Percentiles rank a stretch among this genome's conserved stretches.
Conservation (phyloP, 2,329 filamentous ascomycete species). For the Fonsecaea nubica region DNA sequence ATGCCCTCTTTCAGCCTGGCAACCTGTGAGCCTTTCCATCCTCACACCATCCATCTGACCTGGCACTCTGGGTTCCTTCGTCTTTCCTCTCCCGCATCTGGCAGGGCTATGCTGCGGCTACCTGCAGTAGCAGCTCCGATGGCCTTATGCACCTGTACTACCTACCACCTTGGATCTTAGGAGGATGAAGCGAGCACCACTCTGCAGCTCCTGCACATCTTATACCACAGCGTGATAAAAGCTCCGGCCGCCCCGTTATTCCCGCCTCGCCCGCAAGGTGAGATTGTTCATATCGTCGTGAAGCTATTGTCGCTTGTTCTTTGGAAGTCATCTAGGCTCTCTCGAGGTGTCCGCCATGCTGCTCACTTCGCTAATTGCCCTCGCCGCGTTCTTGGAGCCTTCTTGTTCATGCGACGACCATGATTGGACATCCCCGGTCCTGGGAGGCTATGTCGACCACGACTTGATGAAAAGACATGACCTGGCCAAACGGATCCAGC, state of each 20-base stretch:
- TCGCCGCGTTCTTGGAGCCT: constrained; percentile 19
- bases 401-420: constrained; percentile 34
- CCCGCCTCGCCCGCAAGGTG: background rate
- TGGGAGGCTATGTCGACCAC: constrained; percentile 37
- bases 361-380: constrained; percentile 22
- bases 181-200: constrained; percentile 11
- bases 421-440: constrained; percentile 39
- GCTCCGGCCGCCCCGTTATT: background rate
- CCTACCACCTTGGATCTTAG: background rate
- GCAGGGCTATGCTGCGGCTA: constrained; percentile 17
- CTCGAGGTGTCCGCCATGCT: constrained; percentile 24
- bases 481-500: constrained; percentile 37
- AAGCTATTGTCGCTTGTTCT: background rate
- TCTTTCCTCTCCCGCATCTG: background rate
- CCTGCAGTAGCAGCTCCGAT: constrained; percentile 9
- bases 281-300: background rate
- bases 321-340: background rate
- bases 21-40: background rate
- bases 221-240: constrained; percentile 8
- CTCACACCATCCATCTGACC: background rate
- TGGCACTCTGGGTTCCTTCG: background rate
- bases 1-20: background rate
- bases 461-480: constrained; percentile 37
- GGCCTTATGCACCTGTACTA: background rate
- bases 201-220: constrained; percentile 5